phyloP scores from a whole-genome alignment of 345 rosid species.

The Linum tenue region DNA sequence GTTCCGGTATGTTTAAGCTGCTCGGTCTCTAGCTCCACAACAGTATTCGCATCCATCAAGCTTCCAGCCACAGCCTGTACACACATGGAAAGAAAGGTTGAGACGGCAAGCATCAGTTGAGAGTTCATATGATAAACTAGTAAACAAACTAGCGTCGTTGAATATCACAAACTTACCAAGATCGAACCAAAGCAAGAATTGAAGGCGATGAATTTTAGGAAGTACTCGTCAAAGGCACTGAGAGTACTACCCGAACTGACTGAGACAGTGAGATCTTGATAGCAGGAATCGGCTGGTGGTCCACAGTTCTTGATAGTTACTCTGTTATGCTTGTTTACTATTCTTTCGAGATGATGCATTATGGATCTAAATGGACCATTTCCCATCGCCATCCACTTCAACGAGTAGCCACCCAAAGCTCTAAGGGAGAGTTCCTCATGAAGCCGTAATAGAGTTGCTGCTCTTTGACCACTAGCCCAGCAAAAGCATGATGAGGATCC shows the following conservation, averaged over 20 bases:
- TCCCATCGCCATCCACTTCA: constrained; percentile 29
- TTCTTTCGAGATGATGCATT: constrained; percentile 41
- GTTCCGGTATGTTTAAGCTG: constrained; percentile 32
- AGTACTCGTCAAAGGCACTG: constrained; percentile 45
- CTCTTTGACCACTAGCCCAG: constrained; percentile 69
- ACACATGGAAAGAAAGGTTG: constrained; percentile 13
- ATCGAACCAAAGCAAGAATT: constrained; percentile 43
- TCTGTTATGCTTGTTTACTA: constrained; percentile 44
- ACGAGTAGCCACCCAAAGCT: constrained; percentile 26
- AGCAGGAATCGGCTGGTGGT: constrained; percentile 38
- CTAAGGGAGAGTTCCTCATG: constrained; percentile 37
- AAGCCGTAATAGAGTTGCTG: constrained; percentile 59
- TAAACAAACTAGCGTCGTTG: background rate
- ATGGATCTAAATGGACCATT: constrained; percentile 21
- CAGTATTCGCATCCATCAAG: constrained; percentile 33
- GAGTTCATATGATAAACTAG: background rate
- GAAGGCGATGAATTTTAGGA: constrained; percentile 41
- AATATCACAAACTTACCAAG: constrained; percentile 47
- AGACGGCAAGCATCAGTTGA: background rate
- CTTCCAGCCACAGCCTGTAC: constrained; percentile 48
- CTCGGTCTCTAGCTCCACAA: constrained; percentile 36
- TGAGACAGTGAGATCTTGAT: constrained; percentile 42
- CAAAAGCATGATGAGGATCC: constrained; percentile 73
- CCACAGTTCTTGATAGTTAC: constrained; percentile 47
- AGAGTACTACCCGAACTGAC: constrained; percentile 38